phyloP scores from a whole-genome alignment of 495 filamentous ascomycete species.

The Penicillium coffeae region DNA sequence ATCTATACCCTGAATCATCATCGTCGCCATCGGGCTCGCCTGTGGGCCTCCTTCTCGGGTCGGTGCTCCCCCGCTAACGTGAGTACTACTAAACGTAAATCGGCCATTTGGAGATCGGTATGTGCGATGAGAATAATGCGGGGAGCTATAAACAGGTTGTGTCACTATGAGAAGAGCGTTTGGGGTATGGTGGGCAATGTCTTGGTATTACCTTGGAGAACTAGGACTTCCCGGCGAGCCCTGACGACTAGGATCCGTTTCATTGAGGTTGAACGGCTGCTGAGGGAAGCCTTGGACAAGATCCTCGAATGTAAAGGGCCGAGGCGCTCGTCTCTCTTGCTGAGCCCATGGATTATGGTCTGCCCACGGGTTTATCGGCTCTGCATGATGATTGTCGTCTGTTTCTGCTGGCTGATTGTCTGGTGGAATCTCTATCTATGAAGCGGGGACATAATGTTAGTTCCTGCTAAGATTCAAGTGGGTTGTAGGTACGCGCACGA shows the following conservation, averaged over 20 bases:
- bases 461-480: neutral
- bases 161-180: conserved; percentile 14
- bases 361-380: conserved; percentile 23
- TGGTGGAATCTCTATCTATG: conserved; percentile 35
- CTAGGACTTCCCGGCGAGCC: neutral
- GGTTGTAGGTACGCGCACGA: conserved; percentile 41
- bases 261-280: neutral
- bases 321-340: conserved; percentile 38
- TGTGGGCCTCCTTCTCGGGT: conserved; percentile 14
- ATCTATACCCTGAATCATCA: conserved; percentile 30
- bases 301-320: conserved; percentile 1
- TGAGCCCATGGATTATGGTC: conserved; percentile 39
- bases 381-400: conserved; percentile 13
- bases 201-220: neutral
- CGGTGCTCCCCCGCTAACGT: conserved; percentile 22
- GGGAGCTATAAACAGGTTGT: conserved; percentile 27
- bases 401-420: conserved; percentile 22
- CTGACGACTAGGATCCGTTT: neutral
- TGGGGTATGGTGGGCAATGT: neutral
- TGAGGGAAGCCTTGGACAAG: too few relatives aligned
- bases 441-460: conserved; percentile 24
- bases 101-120: conserved; percentile 46
- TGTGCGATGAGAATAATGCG: conserved; percentile 41
- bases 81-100: conserved; percentile 38
- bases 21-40: conserved; percentile 25